These are phyloP conservation scores for Misopates orontium DNA, from an alignment of 257 asterid genomes.

Conservation along the genomic window DNA sequence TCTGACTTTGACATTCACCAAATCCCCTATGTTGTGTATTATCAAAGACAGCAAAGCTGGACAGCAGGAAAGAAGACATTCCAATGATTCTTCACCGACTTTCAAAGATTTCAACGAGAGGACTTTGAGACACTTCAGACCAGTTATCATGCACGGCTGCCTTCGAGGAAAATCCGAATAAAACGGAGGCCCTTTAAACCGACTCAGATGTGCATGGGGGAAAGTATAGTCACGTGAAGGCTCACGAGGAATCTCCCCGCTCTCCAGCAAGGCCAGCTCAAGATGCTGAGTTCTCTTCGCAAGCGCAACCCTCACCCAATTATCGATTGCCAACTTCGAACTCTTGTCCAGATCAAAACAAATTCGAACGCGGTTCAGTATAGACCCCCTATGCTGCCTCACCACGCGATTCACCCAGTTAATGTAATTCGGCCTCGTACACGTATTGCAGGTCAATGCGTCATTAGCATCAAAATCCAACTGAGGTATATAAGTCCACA, in stretches of 20 bases:
- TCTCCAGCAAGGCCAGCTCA: slow-evolving; percentile 52
- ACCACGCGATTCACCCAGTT: slow-evolving; percentile 61
- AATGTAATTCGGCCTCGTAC: slow-evolving; percentile 48
- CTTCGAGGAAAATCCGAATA: too few species aligned
- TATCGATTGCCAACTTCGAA: slow-evolving; percentile 44
- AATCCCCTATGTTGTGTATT: slow-evolving; percentile 36
- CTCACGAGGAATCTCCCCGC: slow-evolving; percentile 42
- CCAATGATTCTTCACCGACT: slow-evolving; percentile 45
- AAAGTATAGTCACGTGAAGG: slow-evolving; percentile 42
- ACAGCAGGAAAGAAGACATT: slow-evolving; percentile 36
- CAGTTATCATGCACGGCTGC: too few species aligned
- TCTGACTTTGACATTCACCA: slow-evolving; percentile 35
- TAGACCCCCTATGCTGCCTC: slow-evolving; percentile 42
- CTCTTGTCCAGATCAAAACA: slow-evolving; percentile 54
- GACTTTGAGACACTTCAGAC: slow-evolving; percentile 24
- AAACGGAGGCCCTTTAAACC: slow-evolving; percentile 29
- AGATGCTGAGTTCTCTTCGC: slow-evolving; percentile 41
- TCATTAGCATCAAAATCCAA: slow-evolving; percentile 48
- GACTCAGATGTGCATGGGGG: slow-evolving; percentile 37
- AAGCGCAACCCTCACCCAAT: slow-evolving; percentile 49
- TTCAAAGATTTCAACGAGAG: slow-evolving; percentile 42
- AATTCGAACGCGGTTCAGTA: slow-evolving; percentile 35
- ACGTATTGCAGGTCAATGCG: slow-evolving; percentile 34
- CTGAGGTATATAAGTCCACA: slow-evolving; percentile 42
- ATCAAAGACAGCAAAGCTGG: slow-evolving; percentile 34